A percentile compares a stretch with the other conserved stretches of the same genome.
Conservation (phyloP, 305 asterid genomes). For the Withania somnifera region DNA sequence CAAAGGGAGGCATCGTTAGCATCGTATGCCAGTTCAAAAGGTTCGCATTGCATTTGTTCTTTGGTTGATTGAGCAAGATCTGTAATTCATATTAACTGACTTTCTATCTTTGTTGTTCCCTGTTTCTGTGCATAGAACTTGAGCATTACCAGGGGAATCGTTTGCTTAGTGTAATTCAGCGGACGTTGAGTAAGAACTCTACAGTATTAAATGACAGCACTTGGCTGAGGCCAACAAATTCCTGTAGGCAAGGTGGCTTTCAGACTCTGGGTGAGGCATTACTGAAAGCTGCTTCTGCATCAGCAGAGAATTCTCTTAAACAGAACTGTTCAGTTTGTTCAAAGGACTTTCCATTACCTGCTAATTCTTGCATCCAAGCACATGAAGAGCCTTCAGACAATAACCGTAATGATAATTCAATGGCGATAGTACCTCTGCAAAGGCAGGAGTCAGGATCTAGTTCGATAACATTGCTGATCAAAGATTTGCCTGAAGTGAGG, state of each 20-base stretch:
- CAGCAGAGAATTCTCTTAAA: conserved; percentile 7
- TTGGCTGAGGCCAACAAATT: conserved; percentile 19
- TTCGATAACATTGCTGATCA: conserved; percentile 26
- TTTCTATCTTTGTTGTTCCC: neutral
- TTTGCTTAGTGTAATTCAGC: conserved; percentile 53
- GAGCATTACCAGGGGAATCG: conserved; percentile 43
- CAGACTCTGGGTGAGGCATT: conserved; percentile 25
- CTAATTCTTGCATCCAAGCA: neutral
- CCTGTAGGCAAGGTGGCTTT: conserved; percentile 29
- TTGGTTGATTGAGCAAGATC: neutral
- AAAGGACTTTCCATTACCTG: neutral
- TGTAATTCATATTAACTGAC: neutral
- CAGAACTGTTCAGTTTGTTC: conserved; percentile 52
- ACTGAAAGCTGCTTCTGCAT: conserved; percentile 7
- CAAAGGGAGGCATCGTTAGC: conserved; percentile 41
- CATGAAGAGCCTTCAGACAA: conserved; percentile 15
- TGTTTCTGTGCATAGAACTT: conserved; percentile 35
- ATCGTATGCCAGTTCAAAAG: conserved; percentile 31
- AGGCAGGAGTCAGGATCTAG: conserved; percentile 33
- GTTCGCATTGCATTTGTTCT: conserved; percentile 21
- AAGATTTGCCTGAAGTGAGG: conserved; percentile 46
- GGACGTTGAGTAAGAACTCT: conserved; percentile 53
- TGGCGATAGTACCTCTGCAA: conserved; percentile 51
- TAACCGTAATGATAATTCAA: conserved; percentile 19
- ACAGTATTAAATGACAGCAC: conserved; percentile 31